Percentiles rank a stretch among this genome's conserved stretches.
These are phyloP conservation scores for Daldinia concentrica DNA, from an alignment of 495 filamentous ascomycete genomes.

Conservation along the genomic window DNA sequence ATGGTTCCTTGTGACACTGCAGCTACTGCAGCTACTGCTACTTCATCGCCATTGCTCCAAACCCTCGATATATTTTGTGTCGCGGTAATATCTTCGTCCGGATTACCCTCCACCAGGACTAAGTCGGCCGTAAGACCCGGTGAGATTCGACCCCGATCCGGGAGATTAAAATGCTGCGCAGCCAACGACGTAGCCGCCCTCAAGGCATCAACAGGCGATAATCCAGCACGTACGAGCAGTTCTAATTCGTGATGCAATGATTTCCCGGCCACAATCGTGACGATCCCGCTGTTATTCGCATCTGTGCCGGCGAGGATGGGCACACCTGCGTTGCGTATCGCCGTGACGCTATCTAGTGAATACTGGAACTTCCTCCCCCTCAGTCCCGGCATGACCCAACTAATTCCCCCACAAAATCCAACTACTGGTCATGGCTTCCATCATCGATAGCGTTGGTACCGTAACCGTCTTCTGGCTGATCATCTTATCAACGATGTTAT, in stretches of 20 bases:
- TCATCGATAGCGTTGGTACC: conserved; percentile 47
- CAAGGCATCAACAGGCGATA: conserved; percentile 48
- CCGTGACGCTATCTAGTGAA: conserved; percentile 37
- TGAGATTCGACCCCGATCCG: conserved; percentile 47
- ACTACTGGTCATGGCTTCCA: conserved; percentile 34
- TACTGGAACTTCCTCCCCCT: conserved; percentile 28
- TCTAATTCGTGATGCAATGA: conserved; percentile 44
- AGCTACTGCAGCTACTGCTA: conserved; percentile 13
- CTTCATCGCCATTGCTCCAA: conserved; percentile 29
- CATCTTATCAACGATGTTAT: conserved; percentile 30
- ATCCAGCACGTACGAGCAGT: conserved; percentile 36
- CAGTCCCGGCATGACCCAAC: conserved; percentile 12
- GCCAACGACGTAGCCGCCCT: conserved; percentile 45
- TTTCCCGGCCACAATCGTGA: conserved; percentile 35
- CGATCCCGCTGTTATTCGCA: conserved; percentile 40
- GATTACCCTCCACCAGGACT: conserved; percentile 49
- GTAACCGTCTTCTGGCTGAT: conserved; percentile 30
- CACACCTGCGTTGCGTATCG: conserved; percentile 41
- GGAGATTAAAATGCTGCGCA: conserved; percentile 48
- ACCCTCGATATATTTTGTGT: conserved; percentile 40
- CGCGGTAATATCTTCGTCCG: conserved; percentile 47
- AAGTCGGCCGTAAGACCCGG: conserved; percentile 49
- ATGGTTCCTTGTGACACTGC: not conserved
- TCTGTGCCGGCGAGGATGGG: conserved; percentile 47
- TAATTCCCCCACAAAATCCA: conserved; percentile 32